A percentile compares a stretch with the other conserved stretches of the same genome.
Conservation (phyloP, 176 grass and related monocot species). For the Aegilops tauschii region DNA sequence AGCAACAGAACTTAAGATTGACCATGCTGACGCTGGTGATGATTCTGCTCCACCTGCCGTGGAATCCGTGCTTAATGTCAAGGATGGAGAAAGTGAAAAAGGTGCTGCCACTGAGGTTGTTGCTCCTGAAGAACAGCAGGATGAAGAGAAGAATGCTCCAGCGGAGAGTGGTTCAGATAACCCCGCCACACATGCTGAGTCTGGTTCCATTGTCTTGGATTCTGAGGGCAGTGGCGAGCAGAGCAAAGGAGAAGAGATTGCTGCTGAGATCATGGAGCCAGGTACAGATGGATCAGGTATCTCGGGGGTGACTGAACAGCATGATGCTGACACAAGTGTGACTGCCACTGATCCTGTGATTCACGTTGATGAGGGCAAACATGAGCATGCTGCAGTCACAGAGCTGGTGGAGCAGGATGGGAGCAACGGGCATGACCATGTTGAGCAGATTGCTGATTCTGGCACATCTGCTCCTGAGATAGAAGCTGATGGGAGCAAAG, state of each 20-base stretch:
- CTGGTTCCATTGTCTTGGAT: neutral
- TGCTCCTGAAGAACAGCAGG: slow-evolving; percentile 14
- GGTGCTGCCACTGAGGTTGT: neutral
- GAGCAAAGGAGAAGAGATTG: slow-evolving; percentile 8
- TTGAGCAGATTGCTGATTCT: slow-evolving; percentile 17
- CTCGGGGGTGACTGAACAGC: neutral
- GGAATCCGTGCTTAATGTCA: slow-evolving; percentile 6
- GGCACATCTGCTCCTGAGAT: neutral
- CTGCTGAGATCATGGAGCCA: neutral
- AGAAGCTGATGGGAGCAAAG: neutral
- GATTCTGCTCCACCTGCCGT: slow-evolving; percentile 13
- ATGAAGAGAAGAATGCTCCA: neutral
- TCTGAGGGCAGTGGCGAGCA: neutral
- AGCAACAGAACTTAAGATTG: neutral
- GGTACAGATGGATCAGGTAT: neutral
- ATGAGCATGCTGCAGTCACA: neutral
- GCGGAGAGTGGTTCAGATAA: neutral
- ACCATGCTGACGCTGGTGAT: neutral
- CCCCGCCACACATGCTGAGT: neutral
- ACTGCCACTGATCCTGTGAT: neutral
- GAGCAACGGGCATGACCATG: slow-evolving; percentile 15
- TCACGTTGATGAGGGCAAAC: slow-evolving; percentile 1
- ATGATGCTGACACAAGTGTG: neutral
- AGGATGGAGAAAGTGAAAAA: slow-evolving; percentile 13
- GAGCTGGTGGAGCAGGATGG: slow-evolving; percentile 1